Conservation (phyloP, 495 filamentous ascomycete genomes). For the Penicillium maclennaniae region DNA sequence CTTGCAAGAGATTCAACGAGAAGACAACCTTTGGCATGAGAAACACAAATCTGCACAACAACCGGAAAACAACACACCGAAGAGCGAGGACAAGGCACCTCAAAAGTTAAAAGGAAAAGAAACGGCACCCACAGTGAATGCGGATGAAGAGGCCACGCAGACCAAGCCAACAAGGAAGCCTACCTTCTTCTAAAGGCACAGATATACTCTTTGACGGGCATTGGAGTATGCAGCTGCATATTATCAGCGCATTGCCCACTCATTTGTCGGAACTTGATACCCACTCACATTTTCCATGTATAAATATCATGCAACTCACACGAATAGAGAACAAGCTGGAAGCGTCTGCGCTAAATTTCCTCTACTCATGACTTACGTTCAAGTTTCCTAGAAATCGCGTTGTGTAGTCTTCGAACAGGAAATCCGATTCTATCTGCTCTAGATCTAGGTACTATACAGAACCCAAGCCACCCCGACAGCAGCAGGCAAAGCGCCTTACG, state of each 20-base stretch:
- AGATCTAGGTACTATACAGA: slow-evolving; percentile 20
- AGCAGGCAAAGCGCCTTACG: slow-evolving; percentile 2
- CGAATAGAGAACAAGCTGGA: background rate
- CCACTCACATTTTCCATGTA: background rate
- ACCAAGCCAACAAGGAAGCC: slow-evolving; percentile 23
- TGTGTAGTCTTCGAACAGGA: slow-evolving; percentile 1
- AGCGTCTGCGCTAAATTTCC: too few relatives aligned
- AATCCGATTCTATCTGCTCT: slow-evolving; percentile 17
- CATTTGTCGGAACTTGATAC: background rate
- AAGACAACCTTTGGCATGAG: slow-evolving; percentile 61
- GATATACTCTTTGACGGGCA: background rate
- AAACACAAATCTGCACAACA: slow-evolving; percentile 14
- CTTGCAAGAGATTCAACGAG: slow-evolving; percentile 74
- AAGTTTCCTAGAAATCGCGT: background rate
- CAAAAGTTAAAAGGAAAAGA: slow-evolving; percentile 14
- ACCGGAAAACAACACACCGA: slow-evolving; percentile 1
- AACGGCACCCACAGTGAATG: slow-evolving; percentile 10
- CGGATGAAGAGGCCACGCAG: slow-evolving; percentile 14
- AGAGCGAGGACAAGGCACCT: slow-evolving; percentile 6
- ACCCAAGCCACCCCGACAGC: slow-evolving; percentile 4
- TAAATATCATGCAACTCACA: background rate
- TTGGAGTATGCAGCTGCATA: background rate
- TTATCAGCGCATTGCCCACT: background rate
- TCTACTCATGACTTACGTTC: too few relatives aligned
- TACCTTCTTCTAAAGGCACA: slow-evolving; percentile 31